Evolutionary conservation across 768 basidiomycete genomes (phyloP).

Genomic region (Ramaria sp.): DNA sequence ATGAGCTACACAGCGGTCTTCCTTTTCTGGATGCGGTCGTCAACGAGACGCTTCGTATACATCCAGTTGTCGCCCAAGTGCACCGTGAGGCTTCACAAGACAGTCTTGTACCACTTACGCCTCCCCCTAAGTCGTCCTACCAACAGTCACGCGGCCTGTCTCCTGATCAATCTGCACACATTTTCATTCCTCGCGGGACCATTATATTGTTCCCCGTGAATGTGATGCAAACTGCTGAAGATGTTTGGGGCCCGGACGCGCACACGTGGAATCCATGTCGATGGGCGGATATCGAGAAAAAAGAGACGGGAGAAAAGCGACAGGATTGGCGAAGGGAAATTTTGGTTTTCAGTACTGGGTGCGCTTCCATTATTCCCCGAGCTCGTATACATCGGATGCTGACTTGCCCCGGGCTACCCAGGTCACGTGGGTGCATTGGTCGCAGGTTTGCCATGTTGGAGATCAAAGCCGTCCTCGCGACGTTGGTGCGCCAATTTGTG

Average conservation of each 20-base stretch:
- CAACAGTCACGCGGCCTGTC: not conserved
- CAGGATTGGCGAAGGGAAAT: conserved; percentile 30
- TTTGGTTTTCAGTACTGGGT: conserved; percentile 46
- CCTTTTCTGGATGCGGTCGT: conserved; percentile 52
- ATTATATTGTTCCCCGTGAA: conserved; percentile 44
- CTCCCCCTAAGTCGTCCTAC: conserved; percentile 26
- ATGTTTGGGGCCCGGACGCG: conserved; percentile 52
- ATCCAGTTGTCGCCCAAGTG: conserved; percentile 53
- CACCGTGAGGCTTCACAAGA: conserved; percentile 41
- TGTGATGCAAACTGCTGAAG: conserved; percentile 42
- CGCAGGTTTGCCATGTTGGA: conserved; percentile 8
- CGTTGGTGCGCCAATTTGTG: conserved; percentile 8
- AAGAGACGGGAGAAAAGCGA: conserved; percentile 21
- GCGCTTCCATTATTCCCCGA: conserved; percentile 12
- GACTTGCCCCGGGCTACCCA: not conserved
- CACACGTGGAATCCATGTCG: conserved; percentile 48
- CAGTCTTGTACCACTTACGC: conserved; percentile 37
- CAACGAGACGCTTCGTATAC: conserved; percentile 52
- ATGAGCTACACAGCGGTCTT: conserved; percentile 36
- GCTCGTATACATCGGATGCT: conserved; percentile 6
- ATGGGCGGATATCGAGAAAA: conserved; percentile 33
- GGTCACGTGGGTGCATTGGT: conserved; percentile 6
- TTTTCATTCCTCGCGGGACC: conserved; percentile 50
- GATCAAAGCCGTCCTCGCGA: conserved; percentile 9
- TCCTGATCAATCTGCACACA: conserved; percentile 25